Percentiles rank a stretch among this genome's conserved stretches.
Evolutionary conservation across 2,329 filamentous ascomycete species (phyloP).

Genomic region (Venturia pyrina): DNA sequence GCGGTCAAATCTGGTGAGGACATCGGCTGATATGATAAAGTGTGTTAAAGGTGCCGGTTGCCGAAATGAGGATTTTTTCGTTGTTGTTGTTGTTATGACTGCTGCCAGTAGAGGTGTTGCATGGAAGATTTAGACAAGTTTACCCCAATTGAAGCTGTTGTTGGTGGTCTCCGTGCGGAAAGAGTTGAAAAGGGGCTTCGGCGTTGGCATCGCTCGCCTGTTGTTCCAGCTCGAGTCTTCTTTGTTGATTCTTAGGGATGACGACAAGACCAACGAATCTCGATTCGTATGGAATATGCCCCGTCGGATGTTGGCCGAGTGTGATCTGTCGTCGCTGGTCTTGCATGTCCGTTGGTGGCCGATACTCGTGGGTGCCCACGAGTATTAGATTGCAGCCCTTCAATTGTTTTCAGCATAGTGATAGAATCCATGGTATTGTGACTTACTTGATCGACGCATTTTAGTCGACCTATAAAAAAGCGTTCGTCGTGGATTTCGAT

Average conservation of each 20-base stretch:
- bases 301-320: constrained; percentile 24
- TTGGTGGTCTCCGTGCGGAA: no score
- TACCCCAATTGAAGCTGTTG: no score
- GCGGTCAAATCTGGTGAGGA: background rate
- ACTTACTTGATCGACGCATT: constrained; percentile 84
- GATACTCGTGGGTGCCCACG: constrained; percentile 79
- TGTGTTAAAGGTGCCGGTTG: background rate
- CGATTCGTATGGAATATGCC: constrained; percentile 60
- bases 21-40: background rate
- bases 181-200: background rate
- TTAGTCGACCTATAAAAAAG: constrained; percentile 83
- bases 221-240: constrained; percentile 74
- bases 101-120: background rate
- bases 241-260: constrained; percentile 76
- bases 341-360: constrained; percentile 45
- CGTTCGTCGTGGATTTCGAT: constrained; percentile 73
- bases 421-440: constrained; percentile 11
- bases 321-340: background rate
- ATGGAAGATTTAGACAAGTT: background rate
- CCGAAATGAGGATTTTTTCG: background rate
- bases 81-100: background rate
- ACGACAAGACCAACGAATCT: constrained; percentile 85
- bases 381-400: constrained; percentile 86
- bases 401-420: constrained; percentile 12
- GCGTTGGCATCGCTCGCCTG: background rate